Evolutionary conservation across 177 flowering plant genomes (phyloP).

Genomic region (Vitis hybrid): DNA sequence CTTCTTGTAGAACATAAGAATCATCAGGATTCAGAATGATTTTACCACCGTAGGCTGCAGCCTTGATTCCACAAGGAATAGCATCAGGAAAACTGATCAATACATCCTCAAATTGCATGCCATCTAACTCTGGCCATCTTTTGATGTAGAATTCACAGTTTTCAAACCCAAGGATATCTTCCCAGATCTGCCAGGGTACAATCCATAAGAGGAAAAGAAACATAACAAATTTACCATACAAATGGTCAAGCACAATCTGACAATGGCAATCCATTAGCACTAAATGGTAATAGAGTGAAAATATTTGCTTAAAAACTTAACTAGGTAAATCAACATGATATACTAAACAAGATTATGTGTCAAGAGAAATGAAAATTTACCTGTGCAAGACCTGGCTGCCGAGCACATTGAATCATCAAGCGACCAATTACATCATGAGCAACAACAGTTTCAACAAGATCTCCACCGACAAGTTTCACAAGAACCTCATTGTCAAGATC

Average conservation of each 20-base stretch:
- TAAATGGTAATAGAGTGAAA: not conserved
- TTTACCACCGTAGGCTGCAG: conserved; percentile 65
- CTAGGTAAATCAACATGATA: not conserved
- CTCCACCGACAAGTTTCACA: conserved; percentile 87
- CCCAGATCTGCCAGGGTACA: conserved; percentile 66
- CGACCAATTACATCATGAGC: conserved; percentile 98
- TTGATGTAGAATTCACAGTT: conserved; percentile 86
- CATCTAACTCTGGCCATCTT: conserved; percentile 79
- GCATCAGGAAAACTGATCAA: conserved; percentile 82
- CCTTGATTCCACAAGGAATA: conserved; percentile 83
- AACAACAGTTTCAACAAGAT: conserved; percentile 85
- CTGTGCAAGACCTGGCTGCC: conserved; percentile 97
- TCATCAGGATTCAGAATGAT: conserved; percentile 80
- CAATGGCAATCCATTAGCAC: too few species aligned
- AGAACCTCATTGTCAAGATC: conserved; percentile 89
- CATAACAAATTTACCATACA: not conserved
- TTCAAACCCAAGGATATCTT: conserved; percentile 89
- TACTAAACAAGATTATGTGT: not conserved
- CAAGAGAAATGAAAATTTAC: conserved; percentile 27
- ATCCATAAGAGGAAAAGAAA: not conserved
- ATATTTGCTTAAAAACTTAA: not conserved
- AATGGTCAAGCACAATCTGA: not conserved
- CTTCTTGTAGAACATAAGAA: conserved; percentile 72
- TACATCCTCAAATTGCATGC: conserved; percentile 80
- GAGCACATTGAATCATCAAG: conserved; percentile 90